phyloP scores from a whole-genome alignment of 1,139 yeast species.

The Geotrichum reessii region DNA sequence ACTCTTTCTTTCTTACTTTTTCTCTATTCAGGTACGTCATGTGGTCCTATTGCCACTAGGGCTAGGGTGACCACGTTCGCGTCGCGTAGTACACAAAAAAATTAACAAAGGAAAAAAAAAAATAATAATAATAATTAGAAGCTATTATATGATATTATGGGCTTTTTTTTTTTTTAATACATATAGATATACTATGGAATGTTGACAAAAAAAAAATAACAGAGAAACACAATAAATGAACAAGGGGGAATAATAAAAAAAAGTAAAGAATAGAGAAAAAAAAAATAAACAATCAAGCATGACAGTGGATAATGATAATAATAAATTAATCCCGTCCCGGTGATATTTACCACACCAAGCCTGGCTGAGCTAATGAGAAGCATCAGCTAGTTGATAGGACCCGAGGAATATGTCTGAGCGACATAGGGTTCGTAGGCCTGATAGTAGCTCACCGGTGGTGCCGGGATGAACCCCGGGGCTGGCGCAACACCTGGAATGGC shows the following conservation, averaged over 20 bases:
- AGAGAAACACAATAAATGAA: neutral
- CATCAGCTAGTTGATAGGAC: neutral
- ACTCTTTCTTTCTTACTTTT: too few relatives aligned
- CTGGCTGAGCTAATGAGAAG: neutral
- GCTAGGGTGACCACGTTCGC: neutral
- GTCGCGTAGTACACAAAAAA: neutral
- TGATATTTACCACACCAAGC: neutral
- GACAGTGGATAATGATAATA: constrained; percentile 6
- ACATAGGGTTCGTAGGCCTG: constrained; percentile 3
- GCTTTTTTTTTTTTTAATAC: too few relatives aligned
- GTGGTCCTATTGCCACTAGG: neutral
- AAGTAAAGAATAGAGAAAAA: neutral
- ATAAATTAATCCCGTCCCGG: constrained; percentile 2
- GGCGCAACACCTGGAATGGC: neutral
- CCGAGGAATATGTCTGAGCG: constrained; percentile 1
- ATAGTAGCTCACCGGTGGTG: constrained; percentile 2
- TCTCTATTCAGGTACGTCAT: too few relatives aligned
- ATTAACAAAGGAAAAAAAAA: neutral
- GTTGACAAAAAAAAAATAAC: neutral
- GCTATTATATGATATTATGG: neutral
- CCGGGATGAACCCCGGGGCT: neutral
- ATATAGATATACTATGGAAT: neutral
- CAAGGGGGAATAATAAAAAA: neutral
- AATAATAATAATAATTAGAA: neutral
- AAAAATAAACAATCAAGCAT: neutral